Conservation (phyloP, 2,329 filamentous ascomycete species). For the Colletotrichum sojae region DNA sequence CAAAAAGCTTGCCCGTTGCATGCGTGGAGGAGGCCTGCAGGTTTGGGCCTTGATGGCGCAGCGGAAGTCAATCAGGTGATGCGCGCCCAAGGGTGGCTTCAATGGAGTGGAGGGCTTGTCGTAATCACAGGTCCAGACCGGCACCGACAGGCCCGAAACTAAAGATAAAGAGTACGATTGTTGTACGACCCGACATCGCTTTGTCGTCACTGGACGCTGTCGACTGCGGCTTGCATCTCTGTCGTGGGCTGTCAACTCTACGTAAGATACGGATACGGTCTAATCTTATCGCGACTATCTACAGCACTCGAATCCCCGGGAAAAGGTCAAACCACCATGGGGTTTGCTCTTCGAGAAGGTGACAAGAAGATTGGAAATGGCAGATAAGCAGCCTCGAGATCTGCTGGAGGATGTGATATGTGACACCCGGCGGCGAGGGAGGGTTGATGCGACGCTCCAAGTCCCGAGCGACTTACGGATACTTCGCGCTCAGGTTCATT, state of each 20-base stretch:
- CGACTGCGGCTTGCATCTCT: not conserved
- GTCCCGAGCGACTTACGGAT: not conserved
- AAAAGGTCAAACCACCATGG: conserved; percentile 22
- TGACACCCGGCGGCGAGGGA: conserved; percentile 8
- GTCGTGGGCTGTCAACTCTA: not conserved
- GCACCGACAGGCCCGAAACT: conserved; percentile 1
- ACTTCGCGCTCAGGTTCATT: not conserved
- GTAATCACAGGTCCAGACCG: conserved; percentile 6
- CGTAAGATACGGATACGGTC: not conserved
- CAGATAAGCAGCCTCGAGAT: conserved; percentile 34
- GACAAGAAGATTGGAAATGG: conserved; percentile 16
- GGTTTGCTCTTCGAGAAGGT: conserved; percentile 33
- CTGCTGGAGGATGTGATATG: conserved; percentile 31
- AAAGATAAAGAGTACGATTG: not conserved
- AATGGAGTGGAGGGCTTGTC: not conserved
- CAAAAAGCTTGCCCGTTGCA: conserved; percentile 4
- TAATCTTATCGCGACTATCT: conserved; percentile 25
- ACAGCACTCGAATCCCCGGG: conserved; percentile 2
- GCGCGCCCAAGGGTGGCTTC: not conserved
- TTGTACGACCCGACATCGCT: not conserved
- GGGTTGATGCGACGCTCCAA: conserved; percentile 3
- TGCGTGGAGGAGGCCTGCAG: conserved; percentile 1
- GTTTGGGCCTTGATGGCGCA: conserved; percentile 23
- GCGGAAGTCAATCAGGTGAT: conserved; percentile 35
- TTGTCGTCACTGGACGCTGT: not conserved